Evolutionary conservation across 441 rosid species (phyloP).

Genomic region (Brassica balearica): DNA sequence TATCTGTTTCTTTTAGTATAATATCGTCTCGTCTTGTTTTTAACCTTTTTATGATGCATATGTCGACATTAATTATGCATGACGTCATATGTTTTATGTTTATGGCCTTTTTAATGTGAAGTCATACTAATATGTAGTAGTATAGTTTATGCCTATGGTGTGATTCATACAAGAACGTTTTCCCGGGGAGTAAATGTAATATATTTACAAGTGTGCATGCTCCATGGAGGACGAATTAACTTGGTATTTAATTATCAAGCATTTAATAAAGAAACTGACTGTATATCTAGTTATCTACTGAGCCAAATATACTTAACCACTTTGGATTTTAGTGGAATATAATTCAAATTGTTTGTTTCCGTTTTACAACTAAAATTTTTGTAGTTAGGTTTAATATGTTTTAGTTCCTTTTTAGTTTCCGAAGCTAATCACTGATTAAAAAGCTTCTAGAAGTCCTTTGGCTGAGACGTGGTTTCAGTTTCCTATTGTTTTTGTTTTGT

Average conservation of each 20-base stretch:
- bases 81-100: not conserved
- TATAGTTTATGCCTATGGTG: not conserved
- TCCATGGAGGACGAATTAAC: slow-evolving; percentile 3
- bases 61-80: not conserved
- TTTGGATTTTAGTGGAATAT: not conserved
- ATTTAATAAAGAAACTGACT: not conserved
- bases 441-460: not conserved
- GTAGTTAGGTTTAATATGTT: not conserved
- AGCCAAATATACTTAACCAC: not conserved
- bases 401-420: not conserved
- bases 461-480: not conserved
- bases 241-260: not conserved
- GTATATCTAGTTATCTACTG: not conserved
- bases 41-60: not conserved
- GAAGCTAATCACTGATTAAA: not conserved
- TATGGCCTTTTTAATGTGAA: not conserved
- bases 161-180: not conserved
- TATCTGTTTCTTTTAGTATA: not conserved
- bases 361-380: not conserved
- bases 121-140: not conserved
- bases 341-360: not conserved
- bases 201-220: not conserved
- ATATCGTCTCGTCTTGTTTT: not conserved
- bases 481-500: not conserved
- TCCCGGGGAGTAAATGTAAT: not conserved